These are phyloP conservation scores for Fusarium humuli DNA, from an alignment of 2,329 filamentous ascomycete species.

Conservation along the genomic window DNA sequence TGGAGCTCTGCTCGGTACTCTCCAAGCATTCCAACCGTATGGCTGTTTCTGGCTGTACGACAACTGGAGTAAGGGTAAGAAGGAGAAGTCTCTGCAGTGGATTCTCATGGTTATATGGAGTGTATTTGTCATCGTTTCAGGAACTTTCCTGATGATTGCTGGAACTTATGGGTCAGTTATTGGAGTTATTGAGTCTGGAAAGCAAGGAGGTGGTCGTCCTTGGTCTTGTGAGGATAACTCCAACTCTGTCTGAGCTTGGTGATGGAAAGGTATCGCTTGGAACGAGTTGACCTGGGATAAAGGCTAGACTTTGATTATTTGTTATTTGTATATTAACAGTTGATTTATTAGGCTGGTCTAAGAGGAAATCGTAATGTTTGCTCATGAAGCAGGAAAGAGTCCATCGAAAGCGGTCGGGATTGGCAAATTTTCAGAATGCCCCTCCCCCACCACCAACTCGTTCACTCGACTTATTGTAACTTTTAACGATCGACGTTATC, in stretches of 20 bases:
- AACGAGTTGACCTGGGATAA: not conserved
- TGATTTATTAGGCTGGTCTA: not conserved
- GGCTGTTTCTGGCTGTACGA: slow-evolving; percentile 47
- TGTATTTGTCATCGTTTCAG: slow-evolving; percentile 24
- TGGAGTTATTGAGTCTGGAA: slow-evolving; percentile 50
- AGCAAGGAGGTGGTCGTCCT: slow-evolving; percentile 50
- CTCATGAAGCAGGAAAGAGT: not conserved
- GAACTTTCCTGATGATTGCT: slow-evolving; percentile 55
- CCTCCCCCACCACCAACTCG: slow-evolving; percentile 21
- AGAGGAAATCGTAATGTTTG: not conserved
- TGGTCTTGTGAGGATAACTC: slow-evolving; percentile 60
- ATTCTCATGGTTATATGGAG: slow-evolving; percentile 17
- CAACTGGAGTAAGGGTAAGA: slow-evolving; percentile 35
- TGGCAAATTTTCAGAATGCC: slow-evolving; percentile 31
- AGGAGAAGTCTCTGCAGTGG: slow-evolving; percentile 1
- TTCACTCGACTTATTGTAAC: not conserved
- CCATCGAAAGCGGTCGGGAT: slow-evolving; percentile 32
- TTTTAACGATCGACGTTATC: not conserved
- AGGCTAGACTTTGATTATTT: not conserved
- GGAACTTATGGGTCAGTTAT: slow-evolving; percentile 59
- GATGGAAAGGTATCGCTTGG: not conserved
- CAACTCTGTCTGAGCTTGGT: slow-evolving; percentile 33
- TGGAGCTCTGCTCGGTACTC: slow-evolving; percentile 45
- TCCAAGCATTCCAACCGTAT: slow-evolving; percentile 46
- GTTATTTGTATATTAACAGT: not conserved